Base-by-base conservation (phyloP, 75 land plant species). In the Cupressus sempervirens region DNA sequence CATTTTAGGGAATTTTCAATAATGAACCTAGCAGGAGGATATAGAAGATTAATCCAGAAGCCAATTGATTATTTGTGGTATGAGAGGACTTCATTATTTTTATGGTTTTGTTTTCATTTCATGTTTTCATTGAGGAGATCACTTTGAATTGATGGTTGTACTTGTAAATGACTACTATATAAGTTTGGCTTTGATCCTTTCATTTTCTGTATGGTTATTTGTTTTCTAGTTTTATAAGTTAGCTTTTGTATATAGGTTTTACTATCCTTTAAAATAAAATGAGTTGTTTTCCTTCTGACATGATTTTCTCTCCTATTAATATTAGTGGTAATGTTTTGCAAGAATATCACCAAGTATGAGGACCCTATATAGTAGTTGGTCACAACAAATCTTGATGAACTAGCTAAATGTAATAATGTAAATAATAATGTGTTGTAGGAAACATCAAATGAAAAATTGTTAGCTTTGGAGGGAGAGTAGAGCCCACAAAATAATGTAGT, bases 61-160 rank as follows among this genome's bases (percentile, higher is more conserved):
- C 98, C 99, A 15, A 82, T 84, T 16, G 95, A 96, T 84, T 95
- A 86, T 84, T 86, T 88, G 62, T 97, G 98, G 99, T 95, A 90
- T 81, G 82, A 67, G 48, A 79, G 45, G 40, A 43, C n/a, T 11
- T 3, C 0, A n/a, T 26, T 20, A 4, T 40, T 3, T 23, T 43
- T 70, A 41, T 38, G 9, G 13, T 41, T 38, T 43, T 41, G n/a
- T 11, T 36, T 36, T 43, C 7, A 79, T 26, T 35, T 5, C 13
- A 45, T 45, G 13, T 79, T 79, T 79, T 79, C 4, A 43, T 43
- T 79, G 30, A 43, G 20, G 50, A 20, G 48, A 43, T 11, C 7
- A 41, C 52, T 48, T 48, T 48, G 52, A 48, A 48, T 48, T 76
- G 48, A 79, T 45, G 46, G 30, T 79, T 79, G 30, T n/a, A 12